phyloP scores from a whole-genome alignment of 768 basidiomycete species.

The Mycena leptocephala region DNA sequence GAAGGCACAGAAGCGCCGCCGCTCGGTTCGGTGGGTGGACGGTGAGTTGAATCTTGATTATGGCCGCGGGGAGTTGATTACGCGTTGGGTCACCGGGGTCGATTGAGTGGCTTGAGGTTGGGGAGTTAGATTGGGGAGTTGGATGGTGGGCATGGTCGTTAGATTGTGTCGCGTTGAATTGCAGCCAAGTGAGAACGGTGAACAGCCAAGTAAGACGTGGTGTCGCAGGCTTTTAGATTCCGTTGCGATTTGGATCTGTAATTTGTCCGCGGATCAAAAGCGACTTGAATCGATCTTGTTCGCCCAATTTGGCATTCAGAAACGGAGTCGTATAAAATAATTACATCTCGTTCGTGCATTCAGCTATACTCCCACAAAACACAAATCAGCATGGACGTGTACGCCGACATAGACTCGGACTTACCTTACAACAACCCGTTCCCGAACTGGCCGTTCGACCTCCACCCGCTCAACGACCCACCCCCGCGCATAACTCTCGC shows the following conservation, averaged over 20 bases:
- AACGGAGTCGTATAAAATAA: slow-evolving; percentile 5
- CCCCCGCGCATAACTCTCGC: slow-evolving; percentile 56
- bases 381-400: neutral
- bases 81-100: slow-evolving; percentile 14
- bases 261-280: neutral
- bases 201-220: too few relatives aligned
- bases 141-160: too few relatives aligned
- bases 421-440: neutral
- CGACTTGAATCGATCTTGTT: neutral
- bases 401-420: neutral
- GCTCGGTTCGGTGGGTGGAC: slow-evolving; percentile 4
- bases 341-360: neutral
- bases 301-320: slow-evolving; percentile 1
- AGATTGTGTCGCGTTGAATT: neutral
- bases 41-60: neutral
- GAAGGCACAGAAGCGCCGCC: slow-evolving; percentile 23
- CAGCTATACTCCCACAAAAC: neutral
- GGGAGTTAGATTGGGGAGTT: neutral
- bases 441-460: neutral
- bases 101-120: neutral
- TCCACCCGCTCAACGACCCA: neutral
- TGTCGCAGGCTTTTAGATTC: too few relatives aligned
- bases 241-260: neutral
- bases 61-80: slow-evolving; percentile 27
- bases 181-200: too few relatives aligned